Evolutionary conservation across 768 basidiomycete species (phyloP), one percentile per base, ranked within the genome.

Genomic region (Boletus coccyginus): DNA sequence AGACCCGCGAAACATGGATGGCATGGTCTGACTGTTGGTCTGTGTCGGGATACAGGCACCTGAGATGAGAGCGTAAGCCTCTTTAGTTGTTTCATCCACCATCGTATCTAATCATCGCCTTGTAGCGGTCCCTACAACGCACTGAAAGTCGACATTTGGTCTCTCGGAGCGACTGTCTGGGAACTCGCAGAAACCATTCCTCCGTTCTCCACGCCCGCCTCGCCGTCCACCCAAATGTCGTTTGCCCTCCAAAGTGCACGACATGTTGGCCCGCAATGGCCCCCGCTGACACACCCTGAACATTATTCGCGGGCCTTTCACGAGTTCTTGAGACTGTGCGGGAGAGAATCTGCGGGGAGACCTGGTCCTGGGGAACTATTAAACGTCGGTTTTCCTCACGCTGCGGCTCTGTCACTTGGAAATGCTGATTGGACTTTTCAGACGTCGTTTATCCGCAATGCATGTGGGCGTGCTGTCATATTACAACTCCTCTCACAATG

Each of bases 111-210:
- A 67, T 49, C 14, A 48, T 50, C 27, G 17, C 54, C 38, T 54
- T 24, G 33, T 42, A 88, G 86, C 49, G 85, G 86, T 12, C 75
- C 84, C 0, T 92, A 92, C 63, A 78, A 92, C 62, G 81, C 84
- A 1, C 78, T 90, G 42, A 86, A 86, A 67, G 83, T 90, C 45
- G 90, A 92, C 57, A 76, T 87, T 0, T 92, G 89, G 89, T 90
- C 89, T 0, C 74, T 91, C 7, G 90, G 90, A 2, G 90, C 90
- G 0, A 92, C 90, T 0, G 79, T 89, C 0, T 92, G 90, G 90
- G 90, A 92, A 66, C 79, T 88, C 71, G 87, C 87, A 1, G 81
- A 92, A 65, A 81, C 84, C 7, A 77, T 81, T 50, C 90, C 90
- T 6, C 90, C 90, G 0, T 92, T 92, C 65, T 76, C 80, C 5